These are phyloP conservation scores for Lentinula sp. DNA, from an alignment of 768 basidiomycete species.

Conservation along the genomic window DNA sequence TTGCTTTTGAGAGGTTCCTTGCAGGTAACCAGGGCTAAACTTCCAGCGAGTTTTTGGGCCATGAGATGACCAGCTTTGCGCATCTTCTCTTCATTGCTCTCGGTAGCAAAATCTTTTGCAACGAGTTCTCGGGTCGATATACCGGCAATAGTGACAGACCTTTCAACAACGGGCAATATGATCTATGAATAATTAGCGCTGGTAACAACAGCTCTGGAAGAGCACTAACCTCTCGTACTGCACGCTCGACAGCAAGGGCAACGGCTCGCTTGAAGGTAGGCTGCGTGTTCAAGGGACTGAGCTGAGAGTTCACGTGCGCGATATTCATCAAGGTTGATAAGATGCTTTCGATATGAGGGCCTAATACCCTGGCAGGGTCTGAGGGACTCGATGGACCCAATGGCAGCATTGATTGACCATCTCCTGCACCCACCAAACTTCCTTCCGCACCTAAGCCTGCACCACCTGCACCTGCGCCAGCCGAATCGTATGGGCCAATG, in stretches of 20 bases:
- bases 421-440: conserved; percentile 6
- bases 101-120: conserved; percentile 92
- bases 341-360: conserved; percentile 77
- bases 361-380: conserved; percentile 63
- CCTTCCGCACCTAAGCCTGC: not conserved
- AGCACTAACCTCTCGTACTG: conserved; percentile 81
- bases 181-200: conserved; percentile 44
- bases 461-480: conserved; percentile 30
- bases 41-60: conserved; percentile 96
- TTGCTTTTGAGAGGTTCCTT: conserved; percentile 95
- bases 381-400: conserved; percentile 55
- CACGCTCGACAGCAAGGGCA: conserved; percentile 85
- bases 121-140: conserved; percentile 96
- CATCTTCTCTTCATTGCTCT: conserved; percentile 84
- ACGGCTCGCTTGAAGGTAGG: conserved; percentile 86
- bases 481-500: conserved; percentile 62
- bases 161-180: conserved; percentile 94
- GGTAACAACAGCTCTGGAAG: not conserved
- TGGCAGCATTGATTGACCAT: conserved; percentile 51
- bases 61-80: conserved; percentile 90
- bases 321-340: conserved; percentile 62
- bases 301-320: conserved; percentile 73
- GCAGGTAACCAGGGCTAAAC: conserved; percentile 94
- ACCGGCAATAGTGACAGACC: conserved; percentile 96
- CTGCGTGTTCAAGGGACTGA: conserved; percentile 69